Conservation (phyloP, 2,329 filamentous ascomycete genomes). For the Fusarium keratoplasticum region DNA sequence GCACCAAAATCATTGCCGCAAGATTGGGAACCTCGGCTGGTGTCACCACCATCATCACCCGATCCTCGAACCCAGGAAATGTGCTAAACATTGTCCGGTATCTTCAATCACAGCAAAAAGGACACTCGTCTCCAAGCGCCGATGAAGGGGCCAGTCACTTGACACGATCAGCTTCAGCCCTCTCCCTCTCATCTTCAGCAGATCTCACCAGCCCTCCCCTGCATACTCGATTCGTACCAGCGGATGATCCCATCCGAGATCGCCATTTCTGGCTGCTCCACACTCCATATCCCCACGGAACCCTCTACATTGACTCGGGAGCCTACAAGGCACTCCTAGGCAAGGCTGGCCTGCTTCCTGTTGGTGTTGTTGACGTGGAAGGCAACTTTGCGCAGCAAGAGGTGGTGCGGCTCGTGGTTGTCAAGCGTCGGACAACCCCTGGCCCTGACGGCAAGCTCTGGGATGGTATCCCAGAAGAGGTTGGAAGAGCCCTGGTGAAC, state of each 20-base stretch:
- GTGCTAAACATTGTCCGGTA: conserved; percentile 88
- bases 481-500: conserved; percentile 91
- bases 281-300: conserved; percentile 89
- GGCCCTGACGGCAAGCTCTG: conserved; percentile 58
- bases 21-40: conserved; percentile 92
- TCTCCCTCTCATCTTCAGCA: conserved; percentile 49
- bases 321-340: conserved; percentile 82
- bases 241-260: conserved; percentile 85
- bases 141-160: conserved; percentile 50
- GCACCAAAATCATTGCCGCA: conserved; percentile 95
- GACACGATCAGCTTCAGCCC: conserved; percentile 56
- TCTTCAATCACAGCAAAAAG: conserved; percentile 34
- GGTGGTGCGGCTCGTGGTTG: conserved; percentile 86
- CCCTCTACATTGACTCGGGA: conserved; percentile 91
- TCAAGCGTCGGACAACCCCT: conserved; percentile 66
- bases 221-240: conserved; percentile 93
- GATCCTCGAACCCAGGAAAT: conserved; percentile 92
- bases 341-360: conserved; percentile 89
- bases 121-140: conserved; percentile 31
- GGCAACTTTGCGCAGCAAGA: conserved; percentile 93
- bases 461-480: conserved; percentile 71
- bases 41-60: conserved; percentile 95
- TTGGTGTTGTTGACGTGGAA: conserved; percentile 90
- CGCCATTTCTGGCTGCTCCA: conserved; percentile 98
- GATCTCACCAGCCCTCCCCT: conserved; percentile 67